Evolutionary conservation across 1,139 yeast genomes (phyloP).

Genomic region (Candida tetrigidarum): DNA sequence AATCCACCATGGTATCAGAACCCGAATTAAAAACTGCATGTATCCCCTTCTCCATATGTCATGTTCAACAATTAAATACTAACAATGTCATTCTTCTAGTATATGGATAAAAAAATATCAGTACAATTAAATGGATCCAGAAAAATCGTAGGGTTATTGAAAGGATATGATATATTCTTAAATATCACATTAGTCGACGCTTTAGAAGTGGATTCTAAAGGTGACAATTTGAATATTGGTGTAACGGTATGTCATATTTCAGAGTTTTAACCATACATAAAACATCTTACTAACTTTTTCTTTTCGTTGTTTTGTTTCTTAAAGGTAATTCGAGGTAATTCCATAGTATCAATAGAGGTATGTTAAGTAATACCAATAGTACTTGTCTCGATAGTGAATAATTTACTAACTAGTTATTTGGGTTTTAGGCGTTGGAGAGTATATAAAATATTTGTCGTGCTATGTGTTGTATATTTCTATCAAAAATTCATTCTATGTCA

Average conservation of each 20-base stretch:
- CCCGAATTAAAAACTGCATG: conserved; percentile 61
- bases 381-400: too few species aligned
- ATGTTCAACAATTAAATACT: conserved; percentile 16
- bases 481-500: conserved; percentile 4
- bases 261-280: not conserved
- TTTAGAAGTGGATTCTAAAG: conserved; percentile 57
- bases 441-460: conserved; percentile 18
- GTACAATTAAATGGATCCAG: conserved; percentile 78
- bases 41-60: conserved; percentile 12
- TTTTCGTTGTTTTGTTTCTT: conserved; percentile 6
- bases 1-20: conserved; percentile 55
- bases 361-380: too few species aligned
- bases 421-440: conserved; percentile 32
- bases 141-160: conserved; percentile 68
- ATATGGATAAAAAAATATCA: conserved; percentile 74
- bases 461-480: conserved; percentile 6
- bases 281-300: not conserved
- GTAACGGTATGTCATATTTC: conserved; percentile 44
- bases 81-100: conserved; percentile 43
- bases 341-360: conserved; percentile 61
- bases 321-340: conserved; percentile 64
- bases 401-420: conserved; percentile 26
- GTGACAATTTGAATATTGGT: conserved; percentile 58
- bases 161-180: conserved; percentile 79
- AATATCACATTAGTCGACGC: conserved; percentile 79